Evolutionary conservation across 805 yeast species (phyloP).

Genomic region (Zygoascus tannicola): DNA sequence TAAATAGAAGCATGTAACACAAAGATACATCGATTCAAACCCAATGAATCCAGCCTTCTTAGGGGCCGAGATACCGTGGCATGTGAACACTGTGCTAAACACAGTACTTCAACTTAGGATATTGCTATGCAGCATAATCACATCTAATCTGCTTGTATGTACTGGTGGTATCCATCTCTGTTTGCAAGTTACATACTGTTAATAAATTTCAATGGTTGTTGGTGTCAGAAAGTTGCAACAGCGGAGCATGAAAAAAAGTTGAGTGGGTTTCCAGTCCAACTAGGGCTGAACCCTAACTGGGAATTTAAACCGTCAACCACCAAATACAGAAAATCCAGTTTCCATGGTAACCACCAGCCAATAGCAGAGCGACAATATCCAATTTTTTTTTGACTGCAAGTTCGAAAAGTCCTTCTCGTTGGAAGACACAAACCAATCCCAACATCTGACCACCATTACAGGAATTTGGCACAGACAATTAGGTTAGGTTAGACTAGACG

Average conservation of each 20-base stretch:
- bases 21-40: no score
- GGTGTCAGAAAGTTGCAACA: neutral
- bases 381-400: neutral
- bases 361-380: neutral
- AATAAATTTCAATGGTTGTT: neutral
- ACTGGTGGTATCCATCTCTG: no score
- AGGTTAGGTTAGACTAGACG: neutral
- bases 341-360: neutral
- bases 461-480: neutral
- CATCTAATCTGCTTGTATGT: no score
- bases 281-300: constrained; percentile 1
- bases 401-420: neutral
- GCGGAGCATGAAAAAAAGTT: neutral
- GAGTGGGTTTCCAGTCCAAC: constrained; percentile 1
- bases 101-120: no score
- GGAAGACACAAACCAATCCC: neutral
- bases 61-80: no score
- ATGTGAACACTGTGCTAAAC: no score
- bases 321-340: no score
- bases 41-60: no score
- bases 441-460: constrained; percentile 4
- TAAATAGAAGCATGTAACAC: no score
- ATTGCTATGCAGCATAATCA: no score
- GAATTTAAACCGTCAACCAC: no score
- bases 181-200: no score